Conservation (phyloP, 1,284 basidiomycete genomes). For the Tremellales sp. region DNA sequence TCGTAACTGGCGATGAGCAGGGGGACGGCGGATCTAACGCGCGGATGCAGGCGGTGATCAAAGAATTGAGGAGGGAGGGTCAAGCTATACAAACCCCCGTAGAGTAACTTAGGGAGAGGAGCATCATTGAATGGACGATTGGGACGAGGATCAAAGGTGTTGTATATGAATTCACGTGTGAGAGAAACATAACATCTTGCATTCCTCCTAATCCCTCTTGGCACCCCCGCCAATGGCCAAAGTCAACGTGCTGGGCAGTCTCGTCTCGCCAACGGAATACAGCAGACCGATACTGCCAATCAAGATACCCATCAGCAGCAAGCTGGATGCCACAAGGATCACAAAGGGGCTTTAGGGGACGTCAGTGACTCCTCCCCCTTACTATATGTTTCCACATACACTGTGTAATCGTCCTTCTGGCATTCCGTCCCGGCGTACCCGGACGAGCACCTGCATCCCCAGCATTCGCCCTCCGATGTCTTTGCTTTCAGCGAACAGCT, state of each 20-base stretch:
- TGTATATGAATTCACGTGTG: no score
- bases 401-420: conserved; percentile 42
- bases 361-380: background rate
- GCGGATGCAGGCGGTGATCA: conserved; percentile 20
- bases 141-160: no score
- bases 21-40: background rate
- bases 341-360: conserved; percentile 32
- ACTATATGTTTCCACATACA: conserved; percentile 23
- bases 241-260: conserved; percentile 46
- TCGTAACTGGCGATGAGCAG: background rate
- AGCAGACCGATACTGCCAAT: conserved; percentile 36
- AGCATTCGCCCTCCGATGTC: conserved; percentile 32
- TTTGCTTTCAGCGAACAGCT: conserved; percentile 26
- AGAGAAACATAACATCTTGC: no score
- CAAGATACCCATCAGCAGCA: conserved; percentile 30
- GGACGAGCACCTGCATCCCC: conserved; percentile 36
- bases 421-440: conserved; percentile 37
- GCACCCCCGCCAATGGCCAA: conserved; percentile 36
- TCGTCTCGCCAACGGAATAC: conserved; percentile 40
- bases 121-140: background rate
- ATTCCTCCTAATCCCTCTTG: conserved; percentile 29
- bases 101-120: background rate
- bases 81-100: background rate
- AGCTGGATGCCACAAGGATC: conserved; percentile 38
- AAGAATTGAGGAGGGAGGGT: conserved; percentile 26